Evolutionary conservation across 441 rosid species (phyloP), one percentile per base, ranked within the genome.

Genomic region (Flueggea neowawraea): DNA sequence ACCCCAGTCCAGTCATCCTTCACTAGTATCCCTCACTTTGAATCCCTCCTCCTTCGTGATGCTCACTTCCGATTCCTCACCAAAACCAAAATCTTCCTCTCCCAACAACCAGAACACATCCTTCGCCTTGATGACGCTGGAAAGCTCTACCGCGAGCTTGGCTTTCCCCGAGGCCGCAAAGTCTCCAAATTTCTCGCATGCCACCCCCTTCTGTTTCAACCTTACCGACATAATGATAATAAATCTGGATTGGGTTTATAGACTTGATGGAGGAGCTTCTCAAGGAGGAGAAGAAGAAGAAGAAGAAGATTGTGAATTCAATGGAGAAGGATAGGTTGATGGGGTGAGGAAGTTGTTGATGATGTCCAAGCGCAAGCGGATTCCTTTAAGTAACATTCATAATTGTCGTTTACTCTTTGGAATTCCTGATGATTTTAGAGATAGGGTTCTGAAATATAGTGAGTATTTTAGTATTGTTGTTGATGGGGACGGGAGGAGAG

Each of bases 141-240:
- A 13, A 90, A 82, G 75, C 87, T 93, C 55, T 66, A 90, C 73
- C 90, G 80, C 6, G 90, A 90, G 72, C 89, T 90, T 47, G 96
- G 96, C 7, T 88, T 93, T 77, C 80, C 92, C 11, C 96, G 98
- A 33, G 98, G 96, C n/a, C 95, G 98, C 57, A 85, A 85, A 70
- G 80, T 85, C 68, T 55, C 78, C 58, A 80, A 79, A 15, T 91
- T 63, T 61, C 62, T 87, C 69, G 4, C 41, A 36, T 5, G 77
- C 65, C 91, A 91, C 32, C 96, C 93, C 1, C 75, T 85, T 2
- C 63, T 91, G 54, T 80, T 87, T 63, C 78, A 83, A 60, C 75
- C 65, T 47, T 84, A 84, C 65, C 86, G 92, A 47, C 89, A 89
- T 60, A 49, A 60, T 16, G 93, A 89, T 54, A 81, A 78, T 53